These are phyloP conservation scores for Aegilops longissima DNA, from an alignment of 176 grass and related monocot species.

Conservation along the genomic window DNA sequence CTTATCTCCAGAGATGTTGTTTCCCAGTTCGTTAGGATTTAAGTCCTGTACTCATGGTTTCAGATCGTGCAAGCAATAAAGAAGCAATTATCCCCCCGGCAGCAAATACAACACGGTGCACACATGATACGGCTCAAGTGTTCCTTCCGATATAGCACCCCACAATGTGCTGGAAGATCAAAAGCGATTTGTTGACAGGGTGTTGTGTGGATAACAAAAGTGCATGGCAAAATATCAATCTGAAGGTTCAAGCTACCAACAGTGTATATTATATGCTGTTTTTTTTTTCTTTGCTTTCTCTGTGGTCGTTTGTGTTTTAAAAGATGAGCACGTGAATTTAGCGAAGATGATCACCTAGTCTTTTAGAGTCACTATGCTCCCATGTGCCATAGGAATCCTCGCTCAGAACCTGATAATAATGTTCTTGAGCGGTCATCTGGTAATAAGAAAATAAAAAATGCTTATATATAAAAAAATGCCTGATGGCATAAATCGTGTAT, in stretches of 20 bases:
- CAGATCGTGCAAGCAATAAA: background rate
- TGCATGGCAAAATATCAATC: background rate
- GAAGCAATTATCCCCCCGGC: background rate
- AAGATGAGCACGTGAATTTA: background rate
- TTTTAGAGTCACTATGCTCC: background rate
- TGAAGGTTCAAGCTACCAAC: background rate
- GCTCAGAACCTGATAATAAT: background rate
- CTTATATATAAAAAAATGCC: background rate
- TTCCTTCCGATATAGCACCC: slow-evolving; percentile 74
- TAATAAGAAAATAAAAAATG: background rate
- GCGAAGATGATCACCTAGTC: background rate
- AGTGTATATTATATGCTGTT: background rate
- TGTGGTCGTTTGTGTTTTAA: no score
- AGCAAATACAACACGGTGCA: background rate
- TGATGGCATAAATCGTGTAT: background rate
- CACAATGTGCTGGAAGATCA: slow-evolving; percentile 52
- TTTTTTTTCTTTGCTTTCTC: no score
- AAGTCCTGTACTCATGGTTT: background rate
- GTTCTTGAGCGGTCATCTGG: background rate
- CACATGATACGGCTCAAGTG: slow-evolving; percentile 80
- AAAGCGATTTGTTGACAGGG: background rate
- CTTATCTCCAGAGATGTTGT: background rate
- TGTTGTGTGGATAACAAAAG: background rate
- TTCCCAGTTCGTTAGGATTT: background rate
- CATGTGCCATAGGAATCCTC: background rate